These are phyloP conservation scores for Myriangium duriaei DNA, from an alignment of 2,329 filamentous ascomycete genomes.

Conservation along the genomic window DNA sequence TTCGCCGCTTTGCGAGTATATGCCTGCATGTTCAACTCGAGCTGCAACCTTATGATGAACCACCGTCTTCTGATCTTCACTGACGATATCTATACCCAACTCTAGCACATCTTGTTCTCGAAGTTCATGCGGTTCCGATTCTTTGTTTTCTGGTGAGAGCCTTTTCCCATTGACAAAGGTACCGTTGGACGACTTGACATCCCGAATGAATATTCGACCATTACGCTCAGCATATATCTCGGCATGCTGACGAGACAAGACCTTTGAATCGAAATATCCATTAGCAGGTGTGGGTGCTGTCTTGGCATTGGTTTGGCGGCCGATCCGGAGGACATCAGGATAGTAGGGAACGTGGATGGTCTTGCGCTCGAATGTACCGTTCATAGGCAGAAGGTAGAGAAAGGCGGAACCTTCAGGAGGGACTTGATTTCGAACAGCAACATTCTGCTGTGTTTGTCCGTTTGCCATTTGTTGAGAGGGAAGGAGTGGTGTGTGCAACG, in stretches of 20 bases:
- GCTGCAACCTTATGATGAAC: conserved; percentile 97
- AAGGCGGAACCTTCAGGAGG: conserved; percentile 56
- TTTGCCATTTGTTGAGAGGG: conserved; percentile 59
- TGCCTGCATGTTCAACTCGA: conserved; percentile 89
- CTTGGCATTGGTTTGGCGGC: conserved; percentile 93
- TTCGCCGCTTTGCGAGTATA: conserved; percentile 61
- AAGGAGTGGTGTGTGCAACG: conserved; percentile 50
- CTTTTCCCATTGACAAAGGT: conserved; percentile 93
- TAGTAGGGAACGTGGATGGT: conserved; percentile 86
- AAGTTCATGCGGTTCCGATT: conserved; percentile 90
- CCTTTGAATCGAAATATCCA: conserved; percentile 96
- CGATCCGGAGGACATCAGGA: conserved; percentile 89
- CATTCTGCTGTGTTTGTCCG: conserved; percentile 46
- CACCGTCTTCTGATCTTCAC: conserved; percentile 95
- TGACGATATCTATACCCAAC: conserved; percentile 95
- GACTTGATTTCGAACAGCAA: conserved; percentile 17
- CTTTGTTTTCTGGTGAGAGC: conserved; percentile 83
- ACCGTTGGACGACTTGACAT: conserved; percentile 97
- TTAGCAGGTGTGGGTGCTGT: conserved; percentile 83
- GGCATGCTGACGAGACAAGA: conserved; percentile 87
- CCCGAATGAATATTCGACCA: conserved; percentile 88
- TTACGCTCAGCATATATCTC: conserved; percentile 74
- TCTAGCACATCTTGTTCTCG: conserved; percentile 86
- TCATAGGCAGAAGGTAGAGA: conserved; percentile 76
- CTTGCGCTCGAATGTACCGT: conserved; percentile 94